These are phyloP conservation scores for Ophiosphaerella herpotricha DNA, from an alignment of 2,329 filamentous ascomycete species.

Conservation along the genomic window DNA sequence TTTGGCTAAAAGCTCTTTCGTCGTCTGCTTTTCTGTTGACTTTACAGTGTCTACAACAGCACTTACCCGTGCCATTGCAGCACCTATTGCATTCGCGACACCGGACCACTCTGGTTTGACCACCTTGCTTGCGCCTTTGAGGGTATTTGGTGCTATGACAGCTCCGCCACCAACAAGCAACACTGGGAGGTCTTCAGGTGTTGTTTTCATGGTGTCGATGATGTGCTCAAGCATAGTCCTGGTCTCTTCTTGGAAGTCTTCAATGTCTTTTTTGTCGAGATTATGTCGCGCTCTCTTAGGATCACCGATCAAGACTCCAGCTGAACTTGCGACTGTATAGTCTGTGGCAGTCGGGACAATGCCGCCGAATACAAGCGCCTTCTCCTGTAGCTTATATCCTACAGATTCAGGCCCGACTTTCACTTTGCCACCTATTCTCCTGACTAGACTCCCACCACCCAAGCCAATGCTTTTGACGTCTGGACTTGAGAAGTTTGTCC, in stretches of 20 bases:
- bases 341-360: constrained; percentile 64
- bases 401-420: constrained; percentile 67
- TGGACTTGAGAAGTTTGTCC: constrained; percentile 61
- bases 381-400: constrained; percentile 59
- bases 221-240: constrained; percentile 60
- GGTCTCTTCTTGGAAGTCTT: constrained; percentile 48
- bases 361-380: constrained; percentile 63
- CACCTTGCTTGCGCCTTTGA: constrained; percentile 61
- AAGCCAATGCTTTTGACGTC: constrained; percentile 65
- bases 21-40: constrained; percentile 41
- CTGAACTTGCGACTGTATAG: constrained; percentile 48
- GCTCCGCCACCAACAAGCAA: constrained; percentile 68
- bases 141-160: constrained; percentile 60
- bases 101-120: constrained; percentile 62
- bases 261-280: constrained; percentile 42
- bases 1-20: constrained; percentile 42
- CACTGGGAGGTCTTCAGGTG: constrained; percentile 62
- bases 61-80: constrained; percentile 65
- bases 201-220: constrained; percentile 67
- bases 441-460: constrained; percentile 62
- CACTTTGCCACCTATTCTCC: constrained; percentile 44
- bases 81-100: constrained; percentile 69
- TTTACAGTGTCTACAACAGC: constrained; percentile 49
- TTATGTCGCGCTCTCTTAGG: constrained; percentile 42
- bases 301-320: constrained; percentile 51